phyloP scores from a whole-genome alignment of 2,329 filamentous ascomycete species.

The Sphaerulina vaccinii region DNA sequence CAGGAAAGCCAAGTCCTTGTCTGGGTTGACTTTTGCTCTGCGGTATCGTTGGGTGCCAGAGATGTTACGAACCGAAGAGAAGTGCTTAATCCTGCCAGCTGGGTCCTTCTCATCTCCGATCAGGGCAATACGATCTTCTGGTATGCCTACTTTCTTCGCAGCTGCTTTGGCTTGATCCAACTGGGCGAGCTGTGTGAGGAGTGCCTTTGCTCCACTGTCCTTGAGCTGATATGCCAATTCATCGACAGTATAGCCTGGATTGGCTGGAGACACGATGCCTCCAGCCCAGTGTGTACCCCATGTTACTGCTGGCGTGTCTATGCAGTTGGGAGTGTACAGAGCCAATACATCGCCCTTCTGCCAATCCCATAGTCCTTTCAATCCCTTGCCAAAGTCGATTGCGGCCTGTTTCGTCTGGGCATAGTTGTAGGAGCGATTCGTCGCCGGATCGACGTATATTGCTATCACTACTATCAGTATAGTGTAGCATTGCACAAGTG shows the following conservation, averaged over 20 bases:
- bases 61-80: slow-evolving; percentile 66
- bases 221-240: slow-evolving; percentile 83
- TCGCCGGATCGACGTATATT: slow-evolving; percentile 74
- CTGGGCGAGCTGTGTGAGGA: slow-evolving; percentile 70
- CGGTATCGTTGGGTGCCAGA: slow-evolving; percentile 59
- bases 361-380: slow-evolving; percentile 74
- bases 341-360: slow-evolving; percentile 78
- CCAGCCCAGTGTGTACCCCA: slow-evolving; percentile 83
- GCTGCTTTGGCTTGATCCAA: slow-evolving; percentile 56
- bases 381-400: slow-evolving; percentile 73
- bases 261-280: slow-evolving; percentile 77
- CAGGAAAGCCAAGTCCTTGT: slow-evolving; percentile 75
- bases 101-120: slow-evolving; percentile 69
- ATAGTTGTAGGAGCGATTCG: slow-evolving; percentile 68
- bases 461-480: slow-evolving; percentile 48
- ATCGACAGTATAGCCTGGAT: slow-evolving; percentile 78
- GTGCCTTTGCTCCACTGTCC: slow-evolving; percentile 69
- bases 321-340: slow-evolving; percentile 79
- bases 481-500: neutral
- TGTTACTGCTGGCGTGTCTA: slow-evolving; percentile 75
- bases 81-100: slow-evolving; percentile 64
- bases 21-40: slow-evolving; percentile 62
- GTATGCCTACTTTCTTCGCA: slow-evolving; percentile 56
- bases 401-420: slow-evolving; percentile 64
- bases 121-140: slow-evolving; percentile 69